phyloP scores from a whole-genome alignment of 352 stramenopile species.

The Elongisporangium undulatum region DNA sequence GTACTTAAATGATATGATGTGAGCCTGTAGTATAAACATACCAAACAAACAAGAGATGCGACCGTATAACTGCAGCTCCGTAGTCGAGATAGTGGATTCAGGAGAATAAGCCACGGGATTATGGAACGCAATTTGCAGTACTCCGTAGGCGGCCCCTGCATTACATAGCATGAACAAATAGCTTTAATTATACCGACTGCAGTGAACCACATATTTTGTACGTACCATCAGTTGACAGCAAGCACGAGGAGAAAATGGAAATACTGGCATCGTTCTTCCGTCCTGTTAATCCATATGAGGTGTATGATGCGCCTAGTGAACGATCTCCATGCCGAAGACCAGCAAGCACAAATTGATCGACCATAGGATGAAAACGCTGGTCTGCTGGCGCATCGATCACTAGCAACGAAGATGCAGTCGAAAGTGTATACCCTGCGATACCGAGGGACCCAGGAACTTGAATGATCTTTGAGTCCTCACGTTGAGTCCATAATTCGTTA shows the following conservation, averaged over 20 bases:
- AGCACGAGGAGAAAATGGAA: constrained; percentile 33
- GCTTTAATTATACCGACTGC: neutral
- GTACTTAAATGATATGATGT: neutral
- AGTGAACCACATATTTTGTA: neutral
- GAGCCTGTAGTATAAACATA: constrained; percentile 7
- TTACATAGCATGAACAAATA: neutral
- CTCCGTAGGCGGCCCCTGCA: constrained; percentile 36
- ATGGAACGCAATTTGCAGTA: constrained; percentile 46
- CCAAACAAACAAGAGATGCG: constrained; percentile 42
- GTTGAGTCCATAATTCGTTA: constrained; percentile 68
- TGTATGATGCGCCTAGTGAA: constrained; percentile 6
- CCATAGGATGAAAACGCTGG: constrained; percentile 51
- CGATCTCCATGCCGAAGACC: constrained; percentile 12
- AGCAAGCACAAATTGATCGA: constrained; percentile 52
- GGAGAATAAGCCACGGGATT: constrained; percentile 9
- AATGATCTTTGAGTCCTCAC: constrained; percentile 32
- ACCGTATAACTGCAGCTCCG: constrained; percentile 23
- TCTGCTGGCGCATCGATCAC: constrained; percentile 36
- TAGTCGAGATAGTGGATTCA: constrained; percentile 12
- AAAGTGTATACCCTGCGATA: constrained; percentile 46
- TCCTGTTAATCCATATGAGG: constrained; percentile 2
- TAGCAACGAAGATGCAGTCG: constrained; percentile 27
- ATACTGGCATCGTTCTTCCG: constrained; percentile 13
- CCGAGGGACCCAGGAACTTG: constrained; percentile 51
- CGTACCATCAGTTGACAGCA: constrained; percentile 38